Evolutionary conservation across 805 yeast species (phyloP).

Genomic region (Saturnispora dispora): DNA sequence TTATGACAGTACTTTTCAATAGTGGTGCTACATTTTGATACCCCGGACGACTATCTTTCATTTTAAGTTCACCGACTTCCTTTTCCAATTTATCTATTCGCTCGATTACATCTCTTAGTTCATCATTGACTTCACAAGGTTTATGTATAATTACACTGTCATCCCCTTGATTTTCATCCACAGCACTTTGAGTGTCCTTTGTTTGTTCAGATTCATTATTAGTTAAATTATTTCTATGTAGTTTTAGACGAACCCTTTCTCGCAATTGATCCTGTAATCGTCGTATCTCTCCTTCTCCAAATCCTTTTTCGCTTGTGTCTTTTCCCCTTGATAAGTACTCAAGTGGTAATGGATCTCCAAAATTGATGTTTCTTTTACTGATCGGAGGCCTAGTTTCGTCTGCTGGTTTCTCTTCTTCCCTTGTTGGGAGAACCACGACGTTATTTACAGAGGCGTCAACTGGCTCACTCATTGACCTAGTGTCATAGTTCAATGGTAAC

Average conservation of each 20-base stretch:
- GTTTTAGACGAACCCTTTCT: neutral
- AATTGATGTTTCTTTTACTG: constrained; percentile 5
- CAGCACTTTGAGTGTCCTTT: neutral
- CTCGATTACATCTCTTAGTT: neutral
- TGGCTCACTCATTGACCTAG: neutral
- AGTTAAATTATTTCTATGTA: neutral
- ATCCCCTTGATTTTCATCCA: neutral
- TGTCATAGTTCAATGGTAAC: constrained; percentile 3
- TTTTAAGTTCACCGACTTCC: neutral
- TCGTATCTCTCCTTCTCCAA: neutral
- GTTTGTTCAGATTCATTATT: neutral
- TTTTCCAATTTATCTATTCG: constrained; percentile 1
- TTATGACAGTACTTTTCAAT: neutral
- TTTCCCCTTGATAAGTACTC: constrained; percentile 9
- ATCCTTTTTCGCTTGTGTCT: too few species aligned
- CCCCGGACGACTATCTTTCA: neutral
- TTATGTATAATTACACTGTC: neutral
- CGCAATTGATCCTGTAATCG: constrained; percentile 2
- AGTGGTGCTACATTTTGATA: neutral
- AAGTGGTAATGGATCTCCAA: constrained; percentile 24
- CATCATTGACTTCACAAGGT: neutral
- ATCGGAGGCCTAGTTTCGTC: neutral
- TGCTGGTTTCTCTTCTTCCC: neutral
- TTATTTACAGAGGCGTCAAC: neutral
- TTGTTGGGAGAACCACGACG: neutral